Evolutionary conservation across 169 alveolate species (phyloP).

Genomic region (Eimeria acervulina): DNA sequence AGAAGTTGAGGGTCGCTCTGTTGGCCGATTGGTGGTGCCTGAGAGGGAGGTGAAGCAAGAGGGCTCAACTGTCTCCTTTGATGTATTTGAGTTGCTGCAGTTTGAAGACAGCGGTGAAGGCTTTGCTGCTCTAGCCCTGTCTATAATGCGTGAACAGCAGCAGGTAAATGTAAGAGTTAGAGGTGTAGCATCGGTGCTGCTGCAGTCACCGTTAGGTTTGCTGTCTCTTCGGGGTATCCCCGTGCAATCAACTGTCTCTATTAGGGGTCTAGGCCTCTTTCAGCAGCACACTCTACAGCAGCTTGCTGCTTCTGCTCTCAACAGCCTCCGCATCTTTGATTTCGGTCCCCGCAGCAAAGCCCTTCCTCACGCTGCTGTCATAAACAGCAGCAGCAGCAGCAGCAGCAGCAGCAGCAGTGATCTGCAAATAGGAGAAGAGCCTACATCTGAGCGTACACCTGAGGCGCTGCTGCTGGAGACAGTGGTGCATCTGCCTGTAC

Average conservation of each 20-base stretch:
- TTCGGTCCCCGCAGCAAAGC: neutral
- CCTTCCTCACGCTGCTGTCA: neutral
- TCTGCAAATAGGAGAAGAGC: neutral
- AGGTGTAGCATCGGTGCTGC: no score
- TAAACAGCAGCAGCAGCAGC: neutral
- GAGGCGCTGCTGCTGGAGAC: slow-evolving; percentile 19
- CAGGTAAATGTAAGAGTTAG: neutral
- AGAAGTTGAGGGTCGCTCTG: neutral
- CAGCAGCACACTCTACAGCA: neutral
- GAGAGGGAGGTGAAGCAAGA: slow-evolving; percentile 19
- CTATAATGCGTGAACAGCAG: neutral
- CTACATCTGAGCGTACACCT: neutral
- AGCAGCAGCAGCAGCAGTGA: slow-evolving; percentile 25
- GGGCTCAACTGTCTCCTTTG: neutral
- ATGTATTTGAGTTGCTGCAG: neutral
- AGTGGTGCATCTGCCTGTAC: neutral
- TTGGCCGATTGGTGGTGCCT: slow-evolving; percentile 9
- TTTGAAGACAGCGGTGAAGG: slow-evolving; percentile 44
- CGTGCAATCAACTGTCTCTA: neutral
- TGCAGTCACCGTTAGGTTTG: no score
- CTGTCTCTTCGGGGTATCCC: neutral
- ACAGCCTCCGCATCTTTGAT: slow-evolving; percentile 36
- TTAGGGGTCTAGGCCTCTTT: slow-evolving; percentile 40
- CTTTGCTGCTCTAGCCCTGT: slow-evolving; percentile 57
- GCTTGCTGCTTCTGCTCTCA: slow-evolving; percentile 62